phyloP scores from a whole-genome alignment of 257 asterid genomes.

The Forsythia viridissima region DNA sequence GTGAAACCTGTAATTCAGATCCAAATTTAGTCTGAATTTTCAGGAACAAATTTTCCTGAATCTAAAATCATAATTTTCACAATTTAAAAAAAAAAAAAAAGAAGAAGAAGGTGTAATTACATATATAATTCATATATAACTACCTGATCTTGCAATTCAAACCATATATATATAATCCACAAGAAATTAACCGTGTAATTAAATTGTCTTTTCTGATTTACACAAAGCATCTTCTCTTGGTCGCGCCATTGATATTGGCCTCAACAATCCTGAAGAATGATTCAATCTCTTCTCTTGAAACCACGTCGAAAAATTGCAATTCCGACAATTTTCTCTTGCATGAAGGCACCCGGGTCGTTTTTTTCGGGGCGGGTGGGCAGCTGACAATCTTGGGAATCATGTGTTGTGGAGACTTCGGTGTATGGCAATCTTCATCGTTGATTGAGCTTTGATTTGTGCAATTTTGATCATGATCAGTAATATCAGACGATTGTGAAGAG shows the following conservation, averaged over 20 bases:
- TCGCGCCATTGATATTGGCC: slow-evolving; percentile 16
- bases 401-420: slow-evolving; percentile 50
- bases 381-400: slow-evolving; percentile 42
- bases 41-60: slow-evolving; percentile 11
- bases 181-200: slow-evolving; percentile 4
- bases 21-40: slow-evolving; percentile 10
- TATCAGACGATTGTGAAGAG: slow-evolving; percentile 1
- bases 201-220: slow-evolving; percentile 4
- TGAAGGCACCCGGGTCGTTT: slow-evolving; percentile 38
- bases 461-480: neutral
- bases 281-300: slow-evolving; percentile 43
- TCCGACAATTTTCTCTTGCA: slow-evolving; percentile 51
- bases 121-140: neutral
- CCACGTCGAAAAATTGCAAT: slow-evolving; percentile 43
- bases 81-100: neutral
- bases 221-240: slow-evolving; percentile 46
- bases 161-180: neutral
- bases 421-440: slow-evolving; percentile 32
- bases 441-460: neutral
- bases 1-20: slow-evolving; percentile 11
- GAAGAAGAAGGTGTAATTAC: neutral
- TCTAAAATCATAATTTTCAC: slow-evolving; percentile 11
- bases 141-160: slow-evolving; percentile 1
- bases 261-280: slow-evolving; percentile 42
- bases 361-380: slow-evolving; percentile 70